Percentiles rank a stretch among this genome's conserved stretches.
Conservation (phyloP, 73 alveolate genomes). For the Symbiodinium pilosum region DNA sequence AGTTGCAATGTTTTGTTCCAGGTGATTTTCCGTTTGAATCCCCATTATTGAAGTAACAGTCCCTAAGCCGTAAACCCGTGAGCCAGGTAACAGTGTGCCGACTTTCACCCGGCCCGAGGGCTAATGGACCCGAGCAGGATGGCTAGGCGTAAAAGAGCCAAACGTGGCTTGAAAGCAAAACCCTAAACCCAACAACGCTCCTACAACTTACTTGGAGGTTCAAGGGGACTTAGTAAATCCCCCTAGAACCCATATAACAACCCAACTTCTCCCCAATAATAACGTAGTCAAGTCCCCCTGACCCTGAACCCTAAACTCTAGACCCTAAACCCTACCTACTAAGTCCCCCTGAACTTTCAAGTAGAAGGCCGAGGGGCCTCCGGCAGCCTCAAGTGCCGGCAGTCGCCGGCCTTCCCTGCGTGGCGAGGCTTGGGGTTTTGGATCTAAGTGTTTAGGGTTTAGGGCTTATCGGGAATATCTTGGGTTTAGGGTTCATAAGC, state of each 20-base stretch:
- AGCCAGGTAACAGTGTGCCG: too few species aligned
- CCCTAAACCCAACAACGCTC: background rate
- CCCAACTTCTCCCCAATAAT: too few species aligned
- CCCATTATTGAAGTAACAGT: too few species aligned
- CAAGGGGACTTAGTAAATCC: too few species aligned
- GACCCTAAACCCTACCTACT: background rate
- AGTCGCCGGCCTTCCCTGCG: constrained; percentile 5
- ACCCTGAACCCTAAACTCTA: background rate
- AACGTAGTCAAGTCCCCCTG: background rate
- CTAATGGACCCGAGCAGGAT: too few species aligned
- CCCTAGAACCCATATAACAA: too few species aligned
- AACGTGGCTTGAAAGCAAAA: background rate
- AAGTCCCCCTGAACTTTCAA: background rate
- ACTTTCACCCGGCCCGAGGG: too few species aligned
- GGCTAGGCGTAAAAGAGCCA: too few species aligned
- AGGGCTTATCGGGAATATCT: background rate
- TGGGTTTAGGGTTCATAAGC: background rate
- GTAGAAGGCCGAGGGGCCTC: background rate
- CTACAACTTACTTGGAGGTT: background rate
- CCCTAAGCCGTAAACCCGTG: too few species aligned
- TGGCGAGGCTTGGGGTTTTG: background rate
- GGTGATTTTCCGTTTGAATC: too few species aligned
- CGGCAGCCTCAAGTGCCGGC: background rate
- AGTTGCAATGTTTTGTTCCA: too few species aligned
- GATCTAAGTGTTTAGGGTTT: background rate